Conservation (phyloP, 2,329 filamentous ascomycete genomes). For the Penicillium vulpinum region DNA sequence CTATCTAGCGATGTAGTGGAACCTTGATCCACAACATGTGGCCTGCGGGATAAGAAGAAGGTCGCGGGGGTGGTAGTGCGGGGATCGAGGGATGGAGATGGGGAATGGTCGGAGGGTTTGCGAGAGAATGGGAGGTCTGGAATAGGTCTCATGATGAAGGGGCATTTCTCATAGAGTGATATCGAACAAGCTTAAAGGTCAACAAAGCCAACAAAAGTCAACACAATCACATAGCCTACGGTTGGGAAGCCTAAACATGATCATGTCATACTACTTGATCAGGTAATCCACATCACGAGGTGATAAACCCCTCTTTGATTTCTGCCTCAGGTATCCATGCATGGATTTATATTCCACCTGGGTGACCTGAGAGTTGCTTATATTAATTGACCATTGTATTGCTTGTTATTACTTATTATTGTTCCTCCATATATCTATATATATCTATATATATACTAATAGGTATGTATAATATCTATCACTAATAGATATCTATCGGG, state of each 20-base stretch:
- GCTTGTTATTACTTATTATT: not conserved
- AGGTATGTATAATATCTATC: too few species aligned
- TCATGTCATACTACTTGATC: constrained; percentile 13
- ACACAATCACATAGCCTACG: not conserved
- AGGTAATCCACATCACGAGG: constrained; percentile 13
- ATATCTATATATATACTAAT: too few species aligned
- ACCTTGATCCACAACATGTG: constrained; percentile 45
- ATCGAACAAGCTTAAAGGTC: not conserved
- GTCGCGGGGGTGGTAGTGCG: constrained; percentile 51
- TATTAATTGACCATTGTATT: too few species aligned
- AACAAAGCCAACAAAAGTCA: not conserved
- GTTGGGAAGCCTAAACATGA: not conserved
- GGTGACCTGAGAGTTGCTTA: not conserved
- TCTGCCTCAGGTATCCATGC: constrained; percentile 4
- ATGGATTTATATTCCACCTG: not conserved
- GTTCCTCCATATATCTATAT: too few species aligned
- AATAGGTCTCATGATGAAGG: constrained; percentile 40
- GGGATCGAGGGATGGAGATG: constrained; percentile 37
- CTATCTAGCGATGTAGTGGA: constrained; percentile 30
- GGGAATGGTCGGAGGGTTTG: constrained; percentile 35
- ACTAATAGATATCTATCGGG: not conserved
- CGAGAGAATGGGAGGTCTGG: constrained; percentile 38
- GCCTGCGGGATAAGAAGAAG: constrained; percentile 61
- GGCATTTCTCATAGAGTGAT: constrained; percentile 2
- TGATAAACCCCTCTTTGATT: constrained; percentile 9